Conservation (phyloP, 2,329 filamentous ascomycete genomes). For the Zymoseptoria pseudotritici region DNA sequence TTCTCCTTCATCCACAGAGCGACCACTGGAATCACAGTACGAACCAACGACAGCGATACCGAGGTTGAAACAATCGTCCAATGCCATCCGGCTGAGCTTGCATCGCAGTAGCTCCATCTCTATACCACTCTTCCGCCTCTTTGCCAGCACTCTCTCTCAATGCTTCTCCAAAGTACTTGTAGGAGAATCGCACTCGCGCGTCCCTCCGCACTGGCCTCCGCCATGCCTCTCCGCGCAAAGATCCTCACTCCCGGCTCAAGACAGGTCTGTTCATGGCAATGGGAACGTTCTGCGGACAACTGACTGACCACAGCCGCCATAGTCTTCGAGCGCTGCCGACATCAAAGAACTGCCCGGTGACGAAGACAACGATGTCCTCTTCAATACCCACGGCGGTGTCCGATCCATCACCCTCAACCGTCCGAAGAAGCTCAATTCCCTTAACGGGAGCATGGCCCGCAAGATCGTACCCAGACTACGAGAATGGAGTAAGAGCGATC, state of each 20-base stretch:
- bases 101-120: not conserved
- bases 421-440: constrained; percentile 81
- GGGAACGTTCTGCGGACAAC: constrained; percentile 7
- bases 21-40: not conserved
- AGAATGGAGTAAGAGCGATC: constrained; percentile 91
- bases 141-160: constrained; percentile 22
- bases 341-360: constrained; percentile 57
- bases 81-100: not conserved
- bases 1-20: not conserved
- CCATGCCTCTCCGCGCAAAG: constrained; percentile 78
- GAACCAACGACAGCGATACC: not conserved
- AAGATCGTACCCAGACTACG: constrained; percentile 85
- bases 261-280: constrained; percentile 37
- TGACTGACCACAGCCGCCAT: constrained; percentile 27
- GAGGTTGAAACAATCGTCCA: not conserved
- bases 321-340: constrained; percentile 22
- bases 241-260: constrained; percentile 52
- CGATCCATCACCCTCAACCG: constrained; percentile 92
- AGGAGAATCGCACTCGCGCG: constrained; percentile 35
- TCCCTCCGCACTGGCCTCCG: constrained; percentile 55
- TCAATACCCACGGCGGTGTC: constrained; percentile 80
- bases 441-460: constrained; percentile 88
- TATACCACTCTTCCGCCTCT: not conserved
- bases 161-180: constrained; percentile 40
- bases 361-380: constrained; percentile 83